Evolutionary conservation across 2,329 filamentous ascomycete species (phyloP).

Genomic region (Ophiostoma ulmi): DNA sequence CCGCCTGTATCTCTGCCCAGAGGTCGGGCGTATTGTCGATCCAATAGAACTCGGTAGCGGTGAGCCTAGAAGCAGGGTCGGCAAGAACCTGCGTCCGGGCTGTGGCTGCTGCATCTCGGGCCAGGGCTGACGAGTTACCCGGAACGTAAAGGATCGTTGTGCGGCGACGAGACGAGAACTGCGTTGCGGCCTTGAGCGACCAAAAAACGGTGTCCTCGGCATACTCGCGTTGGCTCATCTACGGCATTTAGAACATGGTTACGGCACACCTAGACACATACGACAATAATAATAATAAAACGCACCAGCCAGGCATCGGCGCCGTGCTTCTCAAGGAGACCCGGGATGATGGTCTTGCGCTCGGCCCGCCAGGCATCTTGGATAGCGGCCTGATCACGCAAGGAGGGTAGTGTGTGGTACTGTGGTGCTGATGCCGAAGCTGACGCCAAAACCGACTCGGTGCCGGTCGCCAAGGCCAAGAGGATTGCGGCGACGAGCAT

Average conservation of each 20-base stretch:
- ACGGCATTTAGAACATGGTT: not conserved
- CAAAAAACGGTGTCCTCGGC: constrained; percentile 50
- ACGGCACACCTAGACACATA: not conserved
- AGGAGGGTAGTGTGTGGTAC: constrained; percentile 39
- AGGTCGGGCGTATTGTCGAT: constrained; percentile 44
- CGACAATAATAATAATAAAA: constrained; percentile 18
- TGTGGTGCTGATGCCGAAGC: constrained; percentile 9
- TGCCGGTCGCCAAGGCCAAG: constrained; percentile 14
- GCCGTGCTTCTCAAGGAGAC: constrained; percentile 41
- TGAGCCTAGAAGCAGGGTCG: constrained; percentile 31
- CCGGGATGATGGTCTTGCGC: constrained; percentile 40
- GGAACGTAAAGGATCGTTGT: constrained; percentile 48
- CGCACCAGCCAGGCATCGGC: constrained; percentile 47
- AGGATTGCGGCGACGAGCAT: not conserved
- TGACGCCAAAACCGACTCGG: not conserved
- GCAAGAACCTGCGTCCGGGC: constrained; percentile 17
- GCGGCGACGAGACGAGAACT: constrained; percentile 47
- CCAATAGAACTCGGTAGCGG: constrained; percentile 38
- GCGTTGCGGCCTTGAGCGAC: constrained; percentile 43
- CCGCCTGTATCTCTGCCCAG: constrained; percentile 37
- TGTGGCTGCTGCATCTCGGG: not conserved
- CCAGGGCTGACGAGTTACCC: constrained; percentile 35
- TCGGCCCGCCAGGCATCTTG: constrained; percentile 43
- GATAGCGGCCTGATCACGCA: constrained; percentile 42
- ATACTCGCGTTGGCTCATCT: constrained; percentile 49